Evolutionary conservation across 1,139 yeast species (phyloP).

Genomic region (Meyerozyma guilliermondii): DNA sequence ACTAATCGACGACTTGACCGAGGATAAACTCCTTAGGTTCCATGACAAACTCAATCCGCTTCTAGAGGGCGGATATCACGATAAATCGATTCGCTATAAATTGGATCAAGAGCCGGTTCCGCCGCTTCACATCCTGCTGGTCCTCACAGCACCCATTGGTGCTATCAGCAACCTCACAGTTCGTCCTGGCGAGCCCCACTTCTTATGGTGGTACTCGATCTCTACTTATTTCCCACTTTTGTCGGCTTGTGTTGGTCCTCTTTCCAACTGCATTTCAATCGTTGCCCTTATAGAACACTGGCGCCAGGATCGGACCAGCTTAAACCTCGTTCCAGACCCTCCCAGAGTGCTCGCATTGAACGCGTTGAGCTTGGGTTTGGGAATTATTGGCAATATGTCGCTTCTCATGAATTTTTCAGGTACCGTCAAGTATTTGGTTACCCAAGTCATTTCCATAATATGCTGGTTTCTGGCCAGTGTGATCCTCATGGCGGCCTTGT

Average conservation of each 20-base stretch:
- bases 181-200: slow-evolving; percentile 44
- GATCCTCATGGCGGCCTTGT: slow-evolving; percentile 45
- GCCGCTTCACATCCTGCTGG: neutral
- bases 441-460: slow-evolving; percentile 56
- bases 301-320: slow-evolving; percentile 35
- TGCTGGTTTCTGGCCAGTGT: slow-evolving; percentile 60
- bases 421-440: slow-evolving; percentile 46
- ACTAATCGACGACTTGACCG: slow-evolving; percentile 1
- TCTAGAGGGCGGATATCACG: slow-evolving; percentile 5
- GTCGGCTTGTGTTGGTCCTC: slow-evolving; percentile 74
- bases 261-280: slow-evolving; percentile 67
- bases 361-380: slow-evolving; percentile 55
- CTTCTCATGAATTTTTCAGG: slow-evolving; percentile 64
- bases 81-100: neutral
- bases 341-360: slow-evolving; percentile 49
- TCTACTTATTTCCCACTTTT: slow-evolving; percentile 67
- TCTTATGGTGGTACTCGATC: slow-evolving; percentile 54
- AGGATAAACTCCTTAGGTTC: slow-evolving; percentile 3
- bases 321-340: slow-evolving; percentile 28
- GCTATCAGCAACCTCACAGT: slow-evolving; percentile 25
- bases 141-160: slow-evolving; percentile 23
- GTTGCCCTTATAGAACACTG: slow-evolving; percentile 71
- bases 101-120: neutral
- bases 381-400: slow-evolving; percentile 61
- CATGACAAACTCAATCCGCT: slow-evolving; percentile 9